A percentile compares a stretch with the other conserved stretches of the same genome.
Evolutionary conservation across 495 filamentous ascomycete species (phyloP).

Genomic region (Aspergillus bertholletiae): DNA sequence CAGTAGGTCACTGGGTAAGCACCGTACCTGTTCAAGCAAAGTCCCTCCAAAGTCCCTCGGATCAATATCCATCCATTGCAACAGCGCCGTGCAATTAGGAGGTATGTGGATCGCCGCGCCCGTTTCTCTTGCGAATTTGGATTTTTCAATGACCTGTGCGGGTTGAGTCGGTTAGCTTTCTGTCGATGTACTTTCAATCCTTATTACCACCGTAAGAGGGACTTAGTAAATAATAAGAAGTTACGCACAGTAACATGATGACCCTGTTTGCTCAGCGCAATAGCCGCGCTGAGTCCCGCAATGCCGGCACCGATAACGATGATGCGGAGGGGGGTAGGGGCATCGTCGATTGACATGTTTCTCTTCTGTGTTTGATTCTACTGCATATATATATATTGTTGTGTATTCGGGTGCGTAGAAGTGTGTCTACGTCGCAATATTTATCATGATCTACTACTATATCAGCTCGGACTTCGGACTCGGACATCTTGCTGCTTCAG

Average conservation of each 20-base stretch:
- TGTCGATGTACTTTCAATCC: background rate
- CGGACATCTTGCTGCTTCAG: too few relatives aligned
- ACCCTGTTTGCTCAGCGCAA: slow-evolving; percentile 27
- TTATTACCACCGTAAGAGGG: background rate
- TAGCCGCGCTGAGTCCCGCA: slow-evolving; percentile 28
- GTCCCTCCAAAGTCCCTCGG: slow-evolving; percentile 30
- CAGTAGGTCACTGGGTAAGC: too few relatives aligned
- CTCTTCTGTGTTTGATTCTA: background rate
- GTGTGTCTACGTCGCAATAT: too few relatives aligned
- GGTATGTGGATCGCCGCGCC: slow-evolving; percentile 52
- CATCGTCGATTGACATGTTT: background rate
- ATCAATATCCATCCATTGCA: slow-evolving; percentile 46
- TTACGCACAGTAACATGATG: slow-evolving; percentile 28
- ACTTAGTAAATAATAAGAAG: background rate
- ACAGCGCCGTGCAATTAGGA: slow-evolving; percentile 46
- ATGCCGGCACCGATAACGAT: slow-evolving; percentile 29
- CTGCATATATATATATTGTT: background rate
- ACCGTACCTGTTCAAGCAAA: slow-evolving; percentile 22
- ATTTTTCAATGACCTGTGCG: slow-evolving; percentile 48
- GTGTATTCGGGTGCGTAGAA: too few relatives aligned
- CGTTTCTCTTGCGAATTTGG: slow-evolving; percentile 48
- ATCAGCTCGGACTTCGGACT: background rate
- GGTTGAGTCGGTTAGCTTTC: background rate
- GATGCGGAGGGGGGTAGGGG: slow-evolving; percentile 16
- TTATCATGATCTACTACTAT: too few relatives aligned